Conservation (phyloP, 305 asterid genomes). For the Fraxinus sp. region DNA sequence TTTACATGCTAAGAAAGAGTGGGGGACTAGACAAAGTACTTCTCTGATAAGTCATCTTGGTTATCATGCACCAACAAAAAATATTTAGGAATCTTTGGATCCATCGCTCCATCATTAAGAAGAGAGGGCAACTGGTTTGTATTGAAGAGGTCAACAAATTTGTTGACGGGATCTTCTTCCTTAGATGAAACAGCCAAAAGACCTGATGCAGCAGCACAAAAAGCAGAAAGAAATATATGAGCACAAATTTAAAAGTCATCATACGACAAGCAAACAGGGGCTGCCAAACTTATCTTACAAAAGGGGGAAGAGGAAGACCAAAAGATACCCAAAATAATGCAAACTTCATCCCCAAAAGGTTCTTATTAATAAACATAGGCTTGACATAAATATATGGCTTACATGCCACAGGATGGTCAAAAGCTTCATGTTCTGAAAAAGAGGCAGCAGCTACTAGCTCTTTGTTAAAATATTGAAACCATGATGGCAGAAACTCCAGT, state of each 20-base stretch:
- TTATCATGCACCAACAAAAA: conserved; percentile 84
- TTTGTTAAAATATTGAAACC: conserved; percentile 84
- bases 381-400: conserved; percentile 26
- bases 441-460: conserved; percentile 78
- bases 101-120: conserved; percentile 89
- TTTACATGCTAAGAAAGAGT: conserved; percentile 17
- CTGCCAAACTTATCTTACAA: conserved; percentile 26
- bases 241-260: neutral
- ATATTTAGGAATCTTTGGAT: conserved; percentile 89
- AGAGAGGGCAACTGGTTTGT: conserved; percentile 77
- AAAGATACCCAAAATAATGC: neutral
- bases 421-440: conserved; percentile 93
- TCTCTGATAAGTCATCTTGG: conserved; percentile 62
- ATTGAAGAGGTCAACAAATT: conserved; percentile 83
- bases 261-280: conserved; percentile 15
- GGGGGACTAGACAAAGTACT: conserved; percentile 40
- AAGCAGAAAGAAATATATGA: conserved; percentile 23
- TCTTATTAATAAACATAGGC: neutral
- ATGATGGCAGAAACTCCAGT: conserved; percentile 66
- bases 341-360: conserved; percentile 20
- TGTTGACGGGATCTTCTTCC: conserved; percentile 79
- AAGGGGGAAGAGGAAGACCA: conserved; percentile 10
- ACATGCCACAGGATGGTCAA: conserved; percentile 99
- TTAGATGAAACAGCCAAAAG: conserved; percentile 85
- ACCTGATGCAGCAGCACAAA: conserved; percentile 49